phyloP scores from a whole-genome alignment of 805 yeast species.

The Metschnikowia gelsemii region DNA sequence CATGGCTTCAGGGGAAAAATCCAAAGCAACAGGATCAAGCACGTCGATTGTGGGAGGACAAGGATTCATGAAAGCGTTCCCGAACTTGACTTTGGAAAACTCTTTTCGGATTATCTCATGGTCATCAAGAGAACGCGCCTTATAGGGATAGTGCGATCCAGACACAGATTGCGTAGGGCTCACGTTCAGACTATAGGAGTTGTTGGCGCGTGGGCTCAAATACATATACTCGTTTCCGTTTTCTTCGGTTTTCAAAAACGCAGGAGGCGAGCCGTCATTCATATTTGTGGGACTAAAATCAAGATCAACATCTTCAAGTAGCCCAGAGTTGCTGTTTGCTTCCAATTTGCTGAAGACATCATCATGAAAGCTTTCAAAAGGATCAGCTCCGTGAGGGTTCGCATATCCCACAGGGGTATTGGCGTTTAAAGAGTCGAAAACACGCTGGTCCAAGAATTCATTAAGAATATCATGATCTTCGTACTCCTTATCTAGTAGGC shows the following conservation, averaged over 20 bases:
- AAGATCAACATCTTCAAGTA: constrained; percentile 7
- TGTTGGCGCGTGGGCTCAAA: constrained; percentile 20
- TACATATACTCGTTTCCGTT: constrained; percentile 24
- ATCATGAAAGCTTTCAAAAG: constrained; percentile 7
- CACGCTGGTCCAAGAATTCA: constrained; percentile 55
- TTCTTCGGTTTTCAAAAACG: neutral
- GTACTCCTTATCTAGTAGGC: constrained; percentile 22
- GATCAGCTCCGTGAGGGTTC: constrained; percentile 1
- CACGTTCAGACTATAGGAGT: constrained; percentile 19
- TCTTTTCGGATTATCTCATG: constrained; percentile 50
- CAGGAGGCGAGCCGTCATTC: neutral
- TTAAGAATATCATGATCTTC: constrained; percentile 52
- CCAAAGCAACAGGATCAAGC: constrained; percentile 35
- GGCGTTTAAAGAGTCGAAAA: constrained; percentile 38
- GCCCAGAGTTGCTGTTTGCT: constrained; percentile 2
- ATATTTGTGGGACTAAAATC: constrained; percentile 2
- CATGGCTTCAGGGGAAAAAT: constrained; percentile 38
- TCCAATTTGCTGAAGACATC: constrained; percentile 12
- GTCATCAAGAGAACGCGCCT: constrained; percentile 21
- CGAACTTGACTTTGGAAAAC: constrained; percentile 54
- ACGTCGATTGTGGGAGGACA: constrained; percentile 33
- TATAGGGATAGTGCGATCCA: constrained; percentile 15
- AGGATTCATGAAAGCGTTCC: constrained; percentile 41
- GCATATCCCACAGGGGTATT: constrained; percentile 20
- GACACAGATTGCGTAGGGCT: constrained; percentile 20